Percentiles rank a stretch among this genome's conserved stretches.
Evolutionary conservation across 352 stramenopile species (phyloP).

Genomic region (Pythium phragmiticola): DNA sequence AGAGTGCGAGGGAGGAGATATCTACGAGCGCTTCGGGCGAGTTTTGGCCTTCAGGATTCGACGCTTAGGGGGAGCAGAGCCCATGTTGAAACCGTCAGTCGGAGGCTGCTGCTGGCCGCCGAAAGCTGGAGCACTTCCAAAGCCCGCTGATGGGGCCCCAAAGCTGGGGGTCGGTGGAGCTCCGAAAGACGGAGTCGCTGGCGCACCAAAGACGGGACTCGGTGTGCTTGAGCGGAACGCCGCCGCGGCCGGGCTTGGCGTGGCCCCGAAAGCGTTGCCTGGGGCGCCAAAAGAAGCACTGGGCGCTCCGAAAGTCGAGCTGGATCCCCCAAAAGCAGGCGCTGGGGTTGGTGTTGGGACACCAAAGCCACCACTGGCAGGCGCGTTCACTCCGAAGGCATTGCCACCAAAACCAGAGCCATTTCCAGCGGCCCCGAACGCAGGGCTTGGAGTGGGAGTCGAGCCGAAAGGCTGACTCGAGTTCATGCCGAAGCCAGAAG

Average conservation of each 20-base stretch:
- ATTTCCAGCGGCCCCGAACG: constrained; percentile 23
- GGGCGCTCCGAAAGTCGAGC: constrained; percentile 21
- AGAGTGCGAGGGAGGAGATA: background rate
- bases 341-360: constrained; percentile 27
- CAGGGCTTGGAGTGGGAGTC: constrained; percentile 24
- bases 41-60: constrained; percentile 66
- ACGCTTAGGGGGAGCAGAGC: constrained; percentile 53
- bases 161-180: constrained; percentile 29
- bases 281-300: constrained; percentile 29
- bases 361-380: constrained; percentile 18
- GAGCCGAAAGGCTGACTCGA: constrained; percentile 35
- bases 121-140: constrained; percentile 36
- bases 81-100: constrained; percentile 70
- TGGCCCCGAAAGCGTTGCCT: constrained; percentile 27
- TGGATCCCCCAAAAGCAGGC: constrained; percentile 23
- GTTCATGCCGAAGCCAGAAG: constrained; percentile 37
- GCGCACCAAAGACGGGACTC: constrained; percentile 20
- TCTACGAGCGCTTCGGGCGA: constrained; percentile 32
- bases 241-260: constrained; percentile 22
- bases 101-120: constrained; percentile 18
- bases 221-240: constrained; percentile 19
- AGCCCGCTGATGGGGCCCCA: constrained; percentile 12
- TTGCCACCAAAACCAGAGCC: constrained; percentile 24
- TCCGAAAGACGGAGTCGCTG: constrained; percentile 31
- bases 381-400: constrained; percentile 12